Base-by-base conservation (phyloP, 345 rosid genomes). In the Geranium rotundifolium region DNA sequence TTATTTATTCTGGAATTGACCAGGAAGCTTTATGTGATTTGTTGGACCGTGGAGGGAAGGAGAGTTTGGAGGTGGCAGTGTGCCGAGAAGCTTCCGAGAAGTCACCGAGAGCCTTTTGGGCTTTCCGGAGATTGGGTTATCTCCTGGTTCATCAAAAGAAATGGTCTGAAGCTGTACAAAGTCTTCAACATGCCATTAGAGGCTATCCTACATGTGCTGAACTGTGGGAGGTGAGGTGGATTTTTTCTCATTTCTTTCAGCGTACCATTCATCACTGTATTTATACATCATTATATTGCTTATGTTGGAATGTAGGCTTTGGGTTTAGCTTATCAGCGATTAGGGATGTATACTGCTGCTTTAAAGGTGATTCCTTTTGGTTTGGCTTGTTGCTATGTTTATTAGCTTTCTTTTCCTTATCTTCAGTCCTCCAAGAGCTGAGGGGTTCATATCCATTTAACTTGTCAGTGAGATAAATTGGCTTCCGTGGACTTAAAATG, bases 41-140 rank as follows among this genome's bases (percentile, higher is more conserved):
- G 61, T 78, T 93, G 73, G 95, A 88, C 65, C 65, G 49, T 50
- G 81, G 74, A 27, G 97, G 91, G 17, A 87, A 82, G 77, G 92
- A 81, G 75, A 76, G 73, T 63, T 79, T 93, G 80, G 90, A 90
- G 70, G 54, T 88, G 64, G 86, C 81, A 10, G 67, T 79, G 29
- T 93, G 95, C 72, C 81, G 68, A 31, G 96, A 93, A 39, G 90
- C 97, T 57, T 84, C 89, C 7, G 81, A 73, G 27, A 90, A 81
- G 71, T 93, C 97, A 7, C 91, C 99, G 0, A 86, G 90, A 79
- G 96, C 97, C 66, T 93, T 88, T 65, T 90, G 99, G 97, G 96
- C 99, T 46, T 93, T 86, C 68, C 76, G 84, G 3, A 79, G 91
- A 74, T 69, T 88, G 64, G 99, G 99, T 60, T 88, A 75, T 73